Conservation (phyloP, 148 eudicot genomes). For the Rhododendron molle region DNA sequence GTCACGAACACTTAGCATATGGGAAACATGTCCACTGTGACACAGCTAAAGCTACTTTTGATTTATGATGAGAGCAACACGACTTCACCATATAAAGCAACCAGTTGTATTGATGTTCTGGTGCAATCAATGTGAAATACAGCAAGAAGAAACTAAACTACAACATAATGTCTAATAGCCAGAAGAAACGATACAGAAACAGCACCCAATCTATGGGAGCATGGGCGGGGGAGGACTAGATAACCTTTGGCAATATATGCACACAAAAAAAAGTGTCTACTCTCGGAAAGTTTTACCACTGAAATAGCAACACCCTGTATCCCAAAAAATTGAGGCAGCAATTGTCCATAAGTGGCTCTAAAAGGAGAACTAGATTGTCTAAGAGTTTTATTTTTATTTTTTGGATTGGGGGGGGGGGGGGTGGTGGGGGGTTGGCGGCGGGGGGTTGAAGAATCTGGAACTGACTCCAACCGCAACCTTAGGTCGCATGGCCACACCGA, state of each 20-base stretch:
- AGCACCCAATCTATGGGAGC: neutral
- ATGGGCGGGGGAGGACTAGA: neutral
- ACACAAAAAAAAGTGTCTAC: neutral
- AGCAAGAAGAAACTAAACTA: neutral
- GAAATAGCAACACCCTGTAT: neutral
- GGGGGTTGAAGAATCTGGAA: neutral
- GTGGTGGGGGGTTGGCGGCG: too few species aligned
- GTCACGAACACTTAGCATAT: neutral
- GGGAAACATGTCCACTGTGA: neutral
- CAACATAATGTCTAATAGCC: neutral
- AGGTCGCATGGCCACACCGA: neutral
- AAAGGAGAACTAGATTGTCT: neutral
- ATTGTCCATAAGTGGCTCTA: neutral
- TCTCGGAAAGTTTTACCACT: neutral
- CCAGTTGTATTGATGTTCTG: neutral
- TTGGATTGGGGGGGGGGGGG: too few species aligned
- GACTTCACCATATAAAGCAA: neutral
- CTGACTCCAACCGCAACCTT: neutral
- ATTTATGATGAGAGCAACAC: neutral
- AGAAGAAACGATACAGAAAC: neutral
- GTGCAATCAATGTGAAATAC: neutral
- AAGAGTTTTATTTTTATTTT: neutral
- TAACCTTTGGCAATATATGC: neutral
- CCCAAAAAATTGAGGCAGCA: neutral
- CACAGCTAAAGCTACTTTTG: neutral